Percentiles rank a stretch among this genome's conserved stretches.
These are phyloP conservation scores for Mortierella sp. DNA, from an alignment of 371 early-diverging fungal species.

Conservation along the genomic window DNA sequence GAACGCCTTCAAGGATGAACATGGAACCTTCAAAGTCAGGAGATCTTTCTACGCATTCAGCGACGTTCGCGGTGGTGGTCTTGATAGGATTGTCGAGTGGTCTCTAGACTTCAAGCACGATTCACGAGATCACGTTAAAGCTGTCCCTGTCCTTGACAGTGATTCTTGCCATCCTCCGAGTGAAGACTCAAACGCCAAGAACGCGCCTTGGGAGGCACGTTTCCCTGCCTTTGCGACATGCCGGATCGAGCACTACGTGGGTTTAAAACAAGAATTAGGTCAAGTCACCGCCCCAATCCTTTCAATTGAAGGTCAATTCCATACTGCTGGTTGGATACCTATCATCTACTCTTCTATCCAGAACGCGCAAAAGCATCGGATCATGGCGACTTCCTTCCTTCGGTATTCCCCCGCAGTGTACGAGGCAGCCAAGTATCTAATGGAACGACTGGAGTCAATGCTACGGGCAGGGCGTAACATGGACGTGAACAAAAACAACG, in stretches of 20 bases:
- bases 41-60: slow-evolving; percentile 21
- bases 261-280: slow-evolving; percentile 27
- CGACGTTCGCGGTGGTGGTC: slow-evolving; percentile 33
- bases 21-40: slow-evolving; percentile 6
- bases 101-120: slow-evolving; percentile 18
- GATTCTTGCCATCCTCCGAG: slow-evolving; percentile 18
- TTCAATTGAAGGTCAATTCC: slow-evolving; percentile 39
- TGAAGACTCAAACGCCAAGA: slow-evolving; percentile 14
- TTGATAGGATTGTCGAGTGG: slow-evolving; percentile 30
- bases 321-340: slow-evolving; percentile 40
- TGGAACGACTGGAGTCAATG: not conserved
- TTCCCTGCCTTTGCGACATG: slow-evolving; percentile 35
- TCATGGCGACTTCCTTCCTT: slow-evolving; percentile 13
- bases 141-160: not conserved
- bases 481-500: not conserved
- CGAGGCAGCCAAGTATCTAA: slow-evolving; percentile 26
- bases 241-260: slow-evolving; percentile 36
- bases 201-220: slow-evolving; percentile 30
- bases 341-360: slow-evolving; percentile 13
- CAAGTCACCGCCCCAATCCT: slow-evolving; percentile 7
- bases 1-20: not conserved
- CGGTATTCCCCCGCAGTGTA: slow-evolving; percentile 24
- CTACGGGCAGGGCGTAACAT: not conserved
- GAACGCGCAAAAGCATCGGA: slow-evolving; percentile 17
- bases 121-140: not conserved